A percentile compares a stretch with the other conserved stretches of the same genome.
Conservation (phyloP, 75 land plant species). For the Gnetum montanum region DNA sequence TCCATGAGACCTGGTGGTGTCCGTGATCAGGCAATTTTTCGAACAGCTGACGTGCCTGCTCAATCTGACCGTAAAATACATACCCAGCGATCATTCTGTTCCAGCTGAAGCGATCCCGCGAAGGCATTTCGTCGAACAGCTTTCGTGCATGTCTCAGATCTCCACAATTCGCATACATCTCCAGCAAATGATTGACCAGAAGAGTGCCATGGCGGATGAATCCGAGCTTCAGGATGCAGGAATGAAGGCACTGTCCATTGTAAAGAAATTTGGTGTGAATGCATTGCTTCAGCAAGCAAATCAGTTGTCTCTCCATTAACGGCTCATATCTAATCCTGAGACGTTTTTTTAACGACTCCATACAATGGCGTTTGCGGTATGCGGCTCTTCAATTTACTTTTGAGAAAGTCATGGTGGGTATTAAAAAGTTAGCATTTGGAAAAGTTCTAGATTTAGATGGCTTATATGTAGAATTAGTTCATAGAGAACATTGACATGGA, state of each 20-base stretch:
- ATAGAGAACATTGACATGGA: too few species aligned
- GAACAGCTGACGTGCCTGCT: slow-evolving; percentile 25
- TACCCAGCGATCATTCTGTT: slow-evolving; percentile 40
- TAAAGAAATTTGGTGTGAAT: not conserved
- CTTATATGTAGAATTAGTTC: too few species aligned
- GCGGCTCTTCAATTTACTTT: too few species aligned
- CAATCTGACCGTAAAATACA: slow-evolving; percentile 21
- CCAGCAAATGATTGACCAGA: slow-evolving; percentile 26
- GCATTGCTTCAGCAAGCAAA: slow-evolving; percentile 3
- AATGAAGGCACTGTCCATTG: slow-evolving; percentile 15
- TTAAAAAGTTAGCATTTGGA: too few species aligned
- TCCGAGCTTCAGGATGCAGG: slow-evolving; percentile 16
- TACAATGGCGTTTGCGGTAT: too few species aligned
- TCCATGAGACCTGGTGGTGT: slow-evolving; percentile 34
- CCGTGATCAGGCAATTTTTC: slow-evolving; percentile 25
- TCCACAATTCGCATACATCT: slow-evolving; percentile 27
- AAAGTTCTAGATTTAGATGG: too few species aligned
- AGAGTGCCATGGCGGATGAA: slow-evolving; percentile 11
- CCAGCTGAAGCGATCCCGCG: slow-evolving; percentile 27
- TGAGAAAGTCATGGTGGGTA: too few species aligned
- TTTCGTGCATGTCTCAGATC: slow-evolving; percentile 20
- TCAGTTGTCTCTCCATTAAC: too few species aligned
- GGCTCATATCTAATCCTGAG: too few species aligned
- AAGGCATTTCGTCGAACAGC: slow-evolving; percentile 29
- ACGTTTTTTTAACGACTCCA: too few species aligned